phyloP scores from a whole-genome alignment of 768 basidiomycete species.

The Lactarius tabidus region DNA sequence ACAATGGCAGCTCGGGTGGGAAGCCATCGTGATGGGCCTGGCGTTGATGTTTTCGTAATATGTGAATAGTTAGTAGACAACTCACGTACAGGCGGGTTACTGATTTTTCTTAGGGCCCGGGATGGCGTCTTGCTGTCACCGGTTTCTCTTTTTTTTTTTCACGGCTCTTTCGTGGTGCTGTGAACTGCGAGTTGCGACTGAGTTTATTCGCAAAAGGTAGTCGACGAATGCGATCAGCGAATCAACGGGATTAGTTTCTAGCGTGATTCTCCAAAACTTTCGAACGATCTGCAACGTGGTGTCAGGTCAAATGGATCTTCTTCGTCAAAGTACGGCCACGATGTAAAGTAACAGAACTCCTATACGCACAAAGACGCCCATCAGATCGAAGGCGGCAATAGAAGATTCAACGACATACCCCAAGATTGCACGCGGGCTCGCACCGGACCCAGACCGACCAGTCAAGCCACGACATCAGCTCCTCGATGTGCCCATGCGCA shows the following conservation, averaged over 20 bases:
- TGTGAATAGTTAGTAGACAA: constrained; percentile 4
- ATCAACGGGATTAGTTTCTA: no score
- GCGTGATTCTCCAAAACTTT: neutral
- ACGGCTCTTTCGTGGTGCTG: neutral
- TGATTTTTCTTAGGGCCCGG: neutral
- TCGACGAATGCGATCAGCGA: no score
- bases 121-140: neutral
- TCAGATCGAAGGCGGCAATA: neutral
- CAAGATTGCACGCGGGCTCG: constrained; percentile 19
- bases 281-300: constrained; percentile 16
- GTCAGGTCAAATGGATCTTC: constrained; percentile 20
- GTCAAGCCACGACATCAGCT: constrained; percentile 27
- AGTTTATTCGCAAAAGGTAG: no score
- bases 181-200: no score
- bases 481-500: constrained; percentile 10
- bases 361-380: neutral
- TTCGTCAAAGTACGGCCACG: constrained; percentile 23
- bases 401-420: constrained; percentile 15
- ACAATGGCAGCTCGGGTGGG: neutral
- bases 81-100: neutral
- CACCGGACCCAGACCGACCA: constrained; percentile 27
- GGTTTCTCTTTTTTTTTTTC: neutral
- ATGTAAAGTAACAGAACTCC: constrained; percentile 24
- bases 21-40: constrained; percentile 5
- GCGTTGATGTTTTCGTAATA: neutral